Conservation (phyloP, 1,284 basidiomycete genomes). For the Trametes versicolor region DNA sequence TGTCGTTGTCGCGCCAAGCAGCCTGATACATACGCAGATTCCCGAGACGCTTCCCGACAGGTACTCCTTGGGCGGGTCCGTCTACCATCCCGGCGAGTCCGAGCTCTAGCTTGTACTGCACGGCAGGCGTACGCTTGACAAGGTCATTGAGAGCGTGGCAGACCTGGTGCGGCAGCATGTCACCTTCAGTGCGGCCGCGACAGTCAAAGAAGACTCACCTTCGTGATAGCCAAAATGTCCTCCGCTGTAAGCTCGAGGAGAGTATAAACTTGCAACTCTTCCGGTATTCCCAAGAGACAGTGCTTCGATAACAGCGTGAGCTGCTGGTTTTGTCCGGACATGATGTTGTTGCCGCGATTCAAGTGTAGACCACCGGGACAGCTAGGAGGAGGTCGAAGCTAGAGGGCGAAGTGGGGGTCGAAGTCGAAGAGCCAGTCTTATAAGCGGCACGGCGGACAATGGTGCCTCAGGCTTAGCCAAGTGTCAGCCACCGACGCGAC, state of each 20-base stretch:
- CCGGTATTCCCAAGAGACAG: slow-evolving; percentile 6
- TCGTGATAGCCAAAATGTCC: slow-evolving; percentile 8
- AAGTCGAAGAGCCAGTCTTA: background rate
- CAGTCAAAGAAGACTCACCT: background rate
- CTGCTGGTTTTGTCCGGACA: background rate
- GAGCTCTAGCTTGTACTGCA: slow-evolving; percentile 23
- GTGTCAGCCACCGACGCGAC: background rate
- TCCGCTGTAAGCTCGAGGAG: slow-evolving; percentile 8
- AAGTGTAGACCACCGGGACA: background rate
- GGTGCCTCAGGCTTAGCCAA: background rate
- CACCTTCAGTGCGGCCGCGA: background rate
- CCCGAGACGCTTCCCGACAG: slow-evolving; percentile 11
- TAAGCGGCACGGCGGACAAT: background rate
- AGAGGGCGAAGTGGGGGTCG: background rate
- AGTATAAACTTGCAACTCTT: slow-evolving; percentile 11
- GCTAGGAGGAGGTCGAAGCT: background rate
- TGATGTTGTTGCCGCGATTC: background rate
- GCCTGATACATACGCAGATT: slow-evolving; percentile 18
- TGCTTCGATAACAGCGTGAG: background rate
- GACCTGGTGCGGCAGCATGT: background rate
- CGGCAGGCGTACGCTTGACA: slow-evolving; percentile 8
- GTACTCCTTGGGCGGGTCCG: background rate
- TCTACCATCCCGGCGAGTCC: slow-evolving; percentile 22
- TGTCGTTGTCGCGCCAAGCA: slow-evolving; percentile 4
- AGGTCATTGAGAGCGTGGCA: slow-evolving; percentile 13